Evolutionary conservation across 108 stramenopile genomes (phyloP), one percentile per base, ranked within the genome.

Genomic region (Discostella stelligeroides): DNA sequence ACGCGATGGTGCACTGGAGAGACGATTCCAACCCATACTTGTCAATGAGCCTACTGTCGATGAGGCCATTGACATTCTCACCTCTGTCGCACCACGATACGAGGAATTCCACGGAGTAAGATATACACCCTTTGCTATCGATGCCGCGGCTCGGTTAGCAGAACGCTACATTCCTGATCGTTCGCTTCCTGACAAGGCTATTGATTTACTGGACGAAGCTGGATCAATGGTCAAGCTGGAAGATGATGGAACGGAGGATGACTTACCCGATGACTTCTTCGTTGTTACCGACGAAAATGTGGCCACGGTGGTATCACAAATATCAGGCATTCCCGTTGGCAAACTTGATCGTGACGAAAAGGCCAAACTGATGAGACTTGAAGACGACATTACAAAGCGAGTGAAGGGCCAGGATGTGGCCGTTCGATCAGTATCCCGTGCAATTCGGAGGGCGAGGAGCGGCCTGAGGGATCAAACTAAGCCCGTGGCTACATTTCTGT

Each of bases 141-240:
- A 85, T 13, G 82, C 89, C 8, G 89, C 89, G 0, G 82, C 92
- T n/a, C 80, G 82, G 37, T 81, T 90, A 5, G 72, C 84, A 28
- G 81, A 87, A 72, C 75, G 89, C 46, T 92, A 89, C 63, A 76
- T 92, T 48, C 74, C 50, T 23, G 92, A 92, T 73, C 74, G 92
- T 18, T 89, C 80, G 68, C 54, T 92, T 8, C 92, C 92, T 11
- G 87, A 92, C 64, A 90, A 89, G 76, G 90, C 92, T 21, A 97
- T 98, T 63, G 98, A 98, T 59, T 68, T 98, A 41, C 77, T 98
- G 29, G 98, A 98, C 65, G 98, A 98, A 78, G 96, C 97, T 15
- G 95, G 95, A 18, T 97, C 98, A 12, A 93, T 94, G 88, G 71
- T 98, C 15, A 95, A 87, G 56, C 76, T 86, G 61, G 63, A 45